Percentiles rank a stretch among this genome's conserved stretches.
phyloP scores from a whole-genome alignment of 768 basidiomycete genomes.

The Trametes cingulata region DNA sequence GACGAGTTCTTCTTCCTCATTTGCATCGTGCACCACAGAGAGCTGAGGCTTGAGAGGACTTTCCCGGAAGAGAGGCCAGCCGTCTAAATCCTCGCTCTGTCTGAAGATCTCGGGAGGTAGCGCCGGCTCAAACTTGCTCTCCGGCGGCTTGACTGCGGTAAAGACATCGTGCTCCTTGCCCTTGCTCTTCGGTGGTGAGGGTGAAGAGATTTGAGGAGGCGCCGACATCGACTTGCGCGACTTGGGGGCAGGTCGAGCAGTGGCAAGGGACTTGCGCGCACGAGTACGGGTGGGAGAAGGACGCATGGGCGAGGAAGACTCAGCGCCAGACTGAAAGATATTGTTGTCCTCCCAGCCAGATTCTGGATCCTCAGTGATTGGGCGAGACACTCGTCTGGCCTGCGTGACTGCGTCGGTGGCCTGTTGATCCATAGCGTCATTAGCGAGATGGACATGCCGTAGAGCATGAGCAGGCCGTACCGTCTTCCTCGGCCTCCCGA shows the following conservation, averaged over 20 bases:
- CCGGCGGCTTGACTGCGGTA: conserved; percentile 42
- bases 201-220: conserved; percentile 30
- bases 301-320: conserved; percentile 77
- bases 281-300: conserved; percentile 50
- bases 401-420: conserved; percentile 51
- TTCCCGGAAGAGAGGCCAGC: conserved; percentile 9
- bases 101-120: conserved; percentile 40
- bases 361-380: conserved; percentile 34
- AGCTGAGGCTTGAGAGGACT: conserved; percentile 7
- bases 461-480: conserved; percentile 36
- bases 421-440: conserved; percentile 29
- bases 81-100: conserved; percentile 26
- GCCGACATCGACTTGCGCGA: conserved; percentile 71
- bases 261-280: conserved; percentile 47
- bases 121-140: conserved; percentile 57
- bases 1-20: conserved; percentile 14
- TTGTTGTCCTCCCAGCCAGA: conserved; percentile 93
- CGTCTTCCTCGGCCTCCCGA: conserved; percentile 58
- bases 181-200: conserved; percentile 23
- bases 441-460: neutral
- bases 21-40: conserved; percentile 14
- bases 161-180: conserved; percentile 15
- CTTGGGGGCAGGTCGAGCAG: conserved; percentile 42
- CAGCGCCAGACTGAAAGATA: conserved; percentile 87
- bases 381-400: conserved; percentile 53